phyloP scores from a whole-genome alignment of 257 asterid genomes.

The Solanum pinnatisectum region DNA sequence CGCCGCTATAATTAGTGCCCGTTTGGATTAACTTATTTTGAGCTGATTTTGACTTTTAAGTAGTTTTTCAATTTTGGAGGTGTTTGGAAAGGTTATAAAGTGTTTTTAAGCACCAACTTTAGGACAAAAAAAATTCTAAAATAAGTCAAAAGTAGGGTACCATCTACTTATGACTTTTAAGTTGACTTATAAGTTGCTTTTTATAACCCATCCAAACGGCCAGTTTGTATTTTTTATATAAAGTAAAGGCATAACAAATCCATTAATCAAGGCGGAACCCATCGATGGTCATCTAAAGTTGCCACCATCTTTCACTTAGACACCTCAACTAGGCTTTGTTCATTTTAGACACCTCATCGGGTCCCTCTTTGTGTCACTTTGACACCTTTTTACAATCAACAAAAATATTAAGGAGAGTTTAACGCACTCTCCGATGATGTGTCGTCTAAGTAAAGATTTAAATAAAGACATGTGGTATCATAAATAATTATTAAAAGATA shows the following conservation, averaged over 20 bases:
- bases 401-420: neutral
- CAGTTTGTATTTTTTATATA: neutral
- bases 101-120: neutral
- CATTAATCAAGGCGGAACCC: neutral
- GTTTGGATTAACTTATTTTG: neutral
- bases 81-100: neutral
- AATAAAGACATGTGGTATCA: neutral
- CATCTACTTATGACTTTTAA: neutral
- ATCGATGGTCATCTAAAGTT: neutral
- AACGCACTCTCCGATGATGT: neutral
- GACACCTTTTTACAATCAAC: neutral
- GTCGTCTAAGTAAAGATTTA: neutral
- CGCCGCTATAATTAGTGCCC: neutral
- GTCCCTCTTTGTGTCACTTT: neutral
- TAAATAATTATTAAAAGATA: neutral
- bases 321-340: neutral
- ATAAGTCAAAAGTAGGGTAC: neutral
- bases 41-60: neutral
- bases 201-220: neutral
- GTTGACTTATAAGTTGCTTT: neutral
- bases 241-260: neutral
- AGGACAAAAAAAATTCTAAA: neutral
- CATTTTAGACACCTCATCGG: neutral
- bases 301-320: neutral
- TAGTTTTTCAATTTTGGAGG: neutral